phyloP scores from a whole-genome alignment of 805 yeast species.

The Ogataea henricii region DNA sequence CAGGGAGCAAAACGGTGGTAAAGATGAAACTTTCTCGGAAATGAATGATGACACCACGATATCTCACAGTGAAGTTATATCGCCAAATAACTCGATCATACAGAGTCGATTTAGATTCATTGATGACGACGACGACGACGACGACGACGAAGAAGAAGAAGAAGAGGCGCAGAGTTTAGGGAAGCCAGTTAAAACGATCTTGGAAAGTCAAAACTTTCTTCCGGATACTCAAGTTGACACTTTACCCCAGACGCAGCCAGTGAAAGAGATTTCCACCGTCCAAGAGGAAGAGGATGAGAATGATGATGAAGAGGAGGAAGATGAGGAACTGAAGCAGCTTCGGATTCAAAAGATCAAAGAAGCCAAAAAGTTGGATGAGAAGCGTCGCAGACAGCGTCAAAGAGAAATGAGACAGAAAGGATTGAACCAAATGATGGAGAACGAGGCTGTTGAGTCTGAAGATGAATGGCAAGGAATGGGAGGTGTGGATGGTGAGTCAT shows the following conservation, averaged over 20 bases:
- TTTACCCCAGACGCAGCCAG: constrained; percentile 2
- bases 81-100: constrained; percentile 1
- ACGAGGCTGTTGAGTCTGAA: constrained; percentile 86
- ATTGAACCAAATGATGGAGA: constrained; percentile 61
- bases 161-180: constrained; percentile 29
- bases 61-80: not conserved
- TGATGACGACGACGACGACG: constrained; percentile 18
- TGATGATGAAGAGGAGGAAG: constrained; percentile 29
- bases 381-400: constrained; percentile 35
- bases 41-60: constrained; percentile 21
- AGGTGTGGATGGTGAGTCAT: constrained; percentile 63
- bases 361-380: constrained; percentile 28
- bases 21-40: constrained; percentile 17
- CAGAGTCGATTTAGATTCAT: constrained; percentile 11
- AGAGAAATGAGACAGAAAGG: constrained; percentile 62
- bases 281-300: constrained; percentile 34
- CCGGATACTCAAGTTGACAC: constrained; percentile 35
- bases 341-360: constrained; percentile 24
- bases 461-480: constrained; percentile 87
- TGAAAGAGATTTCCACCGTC: not conserved
- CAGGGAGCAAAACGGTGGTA: constrained; percentile 13
- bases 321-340: constrained; percentile 40
- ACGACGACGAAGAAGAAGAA: constrained; percentile 28
- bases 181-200: constrained; percentile 29
- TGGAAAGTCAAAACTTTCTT: constrained; percentile 33